phyloP scores from a whole-genome alignment of 2,329 filamentous ascomycete species.

The Fusarium bactridioides region DNA sequence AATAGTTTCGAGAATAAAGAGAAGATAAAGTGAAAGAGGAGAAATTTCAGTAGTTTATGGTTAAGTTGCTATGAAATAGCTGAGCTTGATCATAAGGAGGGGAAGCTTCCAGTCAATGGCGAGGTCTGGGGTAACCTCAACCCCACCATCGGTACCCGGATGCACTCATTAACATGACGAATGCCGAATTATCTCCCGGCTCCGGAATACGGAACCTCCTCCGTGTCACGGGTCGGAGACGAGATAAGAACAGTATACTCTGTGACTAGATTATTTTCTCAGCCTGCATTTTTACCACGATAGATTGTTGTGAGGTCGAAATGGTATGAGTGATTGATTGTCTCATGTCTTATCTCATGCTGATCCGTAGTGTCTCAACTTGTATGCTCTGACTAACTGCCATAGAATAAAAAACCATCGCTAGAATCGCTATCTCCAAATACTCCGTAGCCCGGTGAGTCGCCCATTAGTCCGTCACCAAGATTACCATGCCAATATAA shows the following conservation, averaged over 20 bases:
- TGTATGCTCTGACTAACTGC: not conserved
- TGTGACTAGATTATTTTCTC: not conserved
- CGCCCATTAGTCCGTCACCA: constrained; percentile 3
- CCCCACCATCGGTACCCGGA: constrained; percentile 30
- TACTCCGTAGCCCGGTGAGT: not conserved
- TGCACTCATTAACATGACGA: constrained; percentile 24
- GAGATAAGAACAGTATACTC: not conserved
- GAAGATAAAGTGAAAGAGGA: not conserved
- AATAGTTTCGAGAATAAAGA: not conserved
- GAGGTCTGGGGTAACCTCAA: constrained; percentile 21
- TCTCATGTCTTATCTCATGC: not conserved
- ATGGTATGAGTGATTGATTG: not conserved
- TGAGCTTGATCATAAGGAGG: constrained; percentile 18
- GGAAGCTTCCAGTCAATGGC: constrained; percentile 28
- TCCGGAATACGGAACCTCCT: constrained; percentile 23
- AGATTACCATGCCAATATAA: not conserved
- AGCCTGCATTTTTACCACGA: not conserved
- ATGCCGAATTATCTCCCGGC: constrained; percentile 37
- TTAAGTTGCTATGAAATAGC: constrained; percentile 13
- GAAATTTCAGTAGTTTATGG: constrained; percentile 8
- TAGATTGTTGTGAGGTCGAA: not conserved
- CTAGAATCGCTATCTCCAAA: not conserved
- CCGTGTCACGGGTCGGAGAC: constrained; percentile 24
- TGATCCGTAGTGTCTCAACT: not conserved
- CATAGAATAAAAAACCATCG: not conserved